These are phyloP conservation scores for Amniculicola lignicola DNA, from an alignment of 495 filamentous ascomycete species.

Conservation along the genomic window DNA sequence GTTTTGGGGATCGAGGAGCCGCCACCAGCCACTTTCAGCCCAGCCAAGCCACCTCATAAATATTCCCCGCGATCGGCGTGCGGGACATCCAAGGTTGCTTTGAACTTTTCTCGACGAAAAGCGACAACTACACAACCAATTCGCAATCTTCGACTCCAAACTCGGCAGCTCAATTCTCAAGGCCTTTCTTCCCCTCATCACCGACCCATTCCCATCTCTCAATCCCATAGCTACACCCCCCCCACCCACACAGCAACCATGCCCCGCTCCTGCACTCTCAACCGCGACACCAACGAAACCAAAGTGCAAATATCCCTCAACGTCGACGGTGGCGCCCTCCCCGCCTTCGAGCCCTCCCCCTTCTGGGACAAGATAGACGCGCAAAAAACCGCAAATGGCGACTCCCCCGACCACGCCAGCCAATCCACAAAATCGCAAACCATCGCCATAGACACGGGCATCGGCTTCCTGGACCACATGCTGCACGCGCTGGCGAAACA, in stretches of 20 bases:
- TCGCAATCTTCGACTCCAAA: neutral
- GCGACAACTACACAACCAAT: neutral
- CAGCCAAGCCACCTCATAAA: neutral
- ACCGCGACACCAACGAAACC: slow-evolving; percentile 92
- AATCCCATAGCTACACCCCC: too few relatives aligned
- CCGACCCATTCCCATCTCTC: too few relatives aligned
- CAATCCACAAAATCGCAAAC: slow-evolving; percentile 77
- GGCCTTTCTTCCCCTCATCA: too few relatives aligned
- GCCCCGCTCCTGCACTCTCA: slow-evolving; percentile 66
- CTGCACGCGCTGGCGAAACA: slow-evolving; percentile 95
- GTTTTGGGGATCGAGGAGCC: neutral
- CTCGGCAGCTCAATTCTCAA: too few relatives aligned
- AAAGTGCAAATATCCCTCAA: slow-evolving; percentile 89
- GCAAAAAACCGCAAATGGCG: slow-evolving; percentile 41
- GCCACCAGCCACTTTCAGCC: neutral
- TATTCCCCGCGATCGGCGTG: neutral
- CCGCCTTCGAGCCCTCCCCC: slow-evolving; percentile 23
- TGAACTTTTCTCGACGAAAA: neutral
- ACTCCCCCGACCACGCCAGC: slow-evolving; percentile 65
- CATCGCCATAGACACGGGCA: slow-evolving; percentile 86
- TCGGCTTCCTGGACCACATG: slow-evolving; percentile 99
- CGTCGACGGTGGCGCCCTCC: slow-evolving; percentile 81
- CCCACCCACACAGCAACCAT: slow-evolving; percentile 9
- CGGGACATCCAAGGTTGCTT: too few relatives aligned
- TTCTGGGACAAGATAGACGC: slow-evolving; percentile 53